Conservation (phyloP, 164 flowering plant species). For the Echeveria elegans region DNA sequence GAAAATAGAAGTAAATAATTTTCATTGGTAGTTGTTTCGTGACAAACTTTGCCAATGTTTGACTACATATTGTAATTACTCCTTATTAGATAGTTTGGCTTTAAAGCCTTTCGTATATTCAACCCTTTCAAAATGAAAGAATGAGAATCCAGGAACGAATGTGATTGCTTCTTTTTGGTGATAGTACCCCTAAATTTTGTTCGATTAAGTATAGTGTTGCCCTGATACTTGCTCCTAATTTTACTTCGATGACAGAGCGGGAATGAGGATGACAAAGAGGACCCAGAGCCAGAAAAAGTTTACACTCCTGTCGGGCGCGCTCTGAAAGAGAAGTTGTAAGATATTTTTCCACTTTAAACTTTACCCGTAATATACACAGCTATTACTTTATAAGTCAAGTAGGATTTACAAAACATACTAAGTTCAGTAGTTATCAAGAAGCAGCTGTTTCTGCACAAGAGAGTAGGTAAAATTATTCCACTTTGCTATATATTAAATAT, state of each 20-base stretch:
- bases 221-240: constrained; percentile 6
- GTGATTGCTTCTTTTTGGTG: not conserved
- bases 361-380: not conserved
- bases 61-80: not conserved
- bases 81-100: too few relatives aligned
- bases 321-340: constrained; percentile 80
- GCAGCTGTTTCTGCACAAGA: constrained; percentile 2
- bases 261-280: constrained; percentile 61
- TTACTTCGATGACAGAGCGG: constrained; percentile 45
- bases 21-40: not conserved
- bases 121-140: not conserved
- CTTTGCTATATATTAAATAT: not conserved
- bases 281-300: constrained; percentile 61
- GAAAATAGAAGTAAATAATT: not conserved
- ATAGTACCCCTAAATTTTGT: not conserved
- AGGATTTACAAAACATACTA: not conserved
- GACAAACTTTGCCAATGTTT: too few relatives aligned
- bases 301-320: constrained; percentile 94
- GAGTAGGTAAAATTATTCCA: too few relatives aligned
- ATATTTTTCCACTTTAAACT: constrained; percentile 3
- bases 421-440: not conserved
- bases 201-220: constrained; percentile 1
- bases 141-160: not conserved
- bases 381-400: not conserved
- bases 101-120: too few relatives aligned